A percentile compares a stretch with the other conserved stretches of the same genome.
These are phyloP conservation scores for Fraxinus albicans DNA, from an alignment of 305 asterid genomes.

Conservation along the genomic window DNA sequence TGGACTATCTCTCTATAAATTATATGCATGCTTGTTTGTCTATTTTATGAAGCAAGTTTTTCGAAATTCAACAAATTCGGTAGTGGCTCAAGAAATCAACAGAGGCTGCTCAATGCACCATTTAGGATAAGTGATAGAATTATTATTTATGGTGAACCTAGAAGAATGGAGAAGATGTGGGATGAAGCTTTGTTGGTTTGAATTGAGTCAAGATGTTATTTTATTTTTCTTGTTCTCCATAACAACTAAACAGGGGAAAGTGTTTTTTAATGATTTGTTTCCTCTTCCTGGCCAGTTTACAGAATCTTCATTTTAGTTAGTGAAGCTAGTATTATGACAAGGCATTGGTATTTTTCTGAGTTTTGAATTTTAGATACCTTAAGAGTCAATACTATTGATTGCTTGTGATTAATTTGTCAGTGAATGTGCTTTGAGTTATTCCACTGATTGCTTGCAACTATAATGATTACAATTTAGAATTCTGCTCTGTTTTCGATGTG, in stretches of 20 bases:
- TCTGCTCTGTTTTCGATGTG: constrained; percentile 1
- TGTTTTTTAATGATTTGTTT: neutral
- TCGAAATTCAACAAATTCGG: neutral
- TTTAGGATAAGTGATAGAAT: neutral
- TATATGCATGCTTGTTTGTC: neutral
- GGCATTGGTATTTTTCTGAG: neutral
- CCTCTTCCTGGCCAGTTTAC: neutral
- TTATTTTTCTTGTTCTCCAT: neutral
- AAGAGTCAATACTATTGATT: neutral
- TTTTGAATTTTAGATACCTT: neutral
- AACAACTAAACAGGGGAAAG: neutral
- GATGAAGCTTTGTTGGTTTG: neutral
- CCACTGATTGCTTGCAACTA: constrained; percentile 9
- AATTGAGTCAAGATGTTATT: neutral
- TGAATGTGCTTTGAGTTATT: neutral
- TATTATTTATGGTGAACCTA: neutral
- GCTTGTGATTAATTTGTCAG: neutral
- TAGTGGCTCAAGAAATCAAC: neutral
- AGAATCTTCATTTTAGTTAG: neutral
- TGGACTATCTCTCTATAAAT: neutral
- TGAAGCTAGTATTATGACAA: neutral
- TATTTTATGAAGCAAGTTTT: neutral
- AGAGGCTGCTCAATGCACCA: neutral
- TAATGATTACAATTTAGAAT: neutral
- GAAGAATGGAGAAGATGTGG: neutral